Base-by-base conservation (phyloP, 2,329 filamentous ascomycete species). In the Aureobasidium sp. region DNA sequence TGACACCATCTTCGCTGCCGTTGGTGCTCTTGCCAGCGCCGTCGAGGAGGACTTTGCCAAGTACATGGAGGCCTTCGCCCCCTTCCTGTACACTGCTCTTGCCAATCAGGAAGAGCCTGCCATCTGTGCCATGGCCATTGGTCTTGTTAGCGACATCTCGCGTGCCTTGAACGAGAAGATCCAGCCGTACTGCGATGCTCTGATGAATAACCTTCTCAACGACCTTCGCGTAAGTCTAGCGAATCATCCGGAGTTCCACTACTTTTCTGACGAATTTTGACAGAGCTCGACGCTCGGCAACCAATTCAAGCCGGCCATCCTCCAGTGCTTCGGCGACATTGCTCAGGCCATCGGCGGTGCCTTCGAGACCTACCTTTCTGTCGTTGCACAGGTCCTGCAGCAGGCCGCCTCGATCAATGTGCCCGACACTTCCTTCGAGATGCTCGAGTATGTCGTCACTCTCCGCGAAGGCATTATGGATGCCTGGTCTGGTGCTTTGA, bases 391-490 rank as follows among this genome's bases (percentile, higher is more conserved):
- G 73, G 93, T 99, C 16, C 82, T 99, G 65, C 91, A 97, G 76
- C 93, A 97, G 75, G 94, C 94, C 61, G 89, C 91, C 21, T 86
- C 83, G 48, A 91, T 99, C 61, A 89, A 87, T 36, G 85, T 90
- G 45, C 85, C 85, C 61, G 82, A 86, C 32, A 67, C 67, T 63
- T 89, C 89, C 55, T 94, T 92, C 69, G 94, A 99, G 77, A 96
- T 97, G 89, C 87, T 92, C 62, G 93, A 97, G 76, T 99, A 99
- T 73, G 88, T 99, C 68, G 85, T 96, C 66, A 96, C 92, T 25
- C 83, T 99, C 53, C 88, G 94, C 59, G 95, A 99, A 73, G 94
- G 93, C 68, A 97, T 99, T 67, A 96, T 97, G 88, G 94, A 99
- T 81, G 94, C 94, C 37, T 99, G 95, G 92, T 91, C 92, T 70